Conservation (phyloP, 257 asterid genomes). For the Nicotiana obtusifolia region DNA sequence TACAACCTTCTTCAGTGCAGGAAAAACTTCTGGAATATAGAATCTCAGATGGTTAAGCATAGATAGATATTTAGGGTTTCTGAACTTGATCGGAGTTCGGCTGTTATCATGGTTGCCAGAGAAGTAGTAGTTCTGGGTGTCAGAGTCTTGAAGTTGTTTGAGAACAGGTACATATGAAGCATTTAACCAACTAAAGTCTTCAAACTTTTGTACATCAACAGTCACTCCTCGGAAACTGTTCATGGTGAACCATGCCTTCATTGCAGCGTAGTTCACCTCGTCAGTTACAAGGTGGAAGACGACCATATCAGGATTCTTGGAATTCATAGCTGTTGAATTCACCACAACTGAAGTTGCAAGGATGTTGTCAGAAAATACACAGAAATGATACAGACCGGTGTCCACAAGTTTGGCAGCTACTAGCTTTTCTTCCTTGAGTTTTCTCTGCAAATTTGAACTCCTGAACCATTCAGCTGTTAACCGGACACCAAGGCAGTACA, state of each 20-base stretch:
- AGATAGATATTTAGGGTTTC: slow-evolving; percentile 45
- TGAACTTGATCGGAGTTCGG: slow-evolving; percentile 35
- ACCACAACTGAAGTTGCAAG: slow-evolving; percentile 45
- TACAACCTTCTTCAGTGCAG: slow-evolving; percentile 33
- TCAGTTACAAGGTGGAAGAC: slow-evolving; percentile 44
- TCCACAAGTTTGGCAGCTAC: slow-evolving; percentile 27
- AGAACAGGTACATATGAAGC: slow-evolving; percentile 43
- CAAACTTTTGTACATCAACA: slow-evolving; percentile 36
- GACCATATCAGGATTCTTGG: slow-evolving; percentile 30
- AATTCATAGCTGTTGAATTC: slow-evolving; percentile 36
- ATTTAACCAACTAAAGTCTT: slow-evolving; percentile 41
- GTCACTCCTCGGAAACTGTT: slow-evolving; percentile 38
- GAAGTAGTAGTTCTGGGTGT: slow-evolving; percentile 35
- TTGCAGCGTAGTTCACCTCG: slow-evolving; percentile 44
- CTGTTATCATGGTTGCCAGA: slow-evolving; percentile 33
- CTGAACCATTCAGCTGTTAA: slow-evolving; percentile 41
- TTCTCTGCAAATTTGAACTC: slow-evolving; percentile 25
- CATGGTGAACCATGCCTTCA: slow-evolving; percentile 48
- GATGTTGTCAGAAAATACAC: slow-evolving; percentile 46
- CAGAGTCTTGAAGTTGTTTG: slow-evolving; percentile 43
- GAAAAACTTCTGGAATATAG: slow-evolving; percentile 44
- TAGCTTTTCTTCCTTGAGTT: slow-evolving; percentile 16
- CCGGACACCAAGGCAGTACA: slow-evolving; percentile 41
- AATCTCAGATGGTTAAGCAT: slow-evolving; percentile 49
- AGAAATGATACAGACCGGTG: slow-evolving; percentile 35